These are phyloP conservation scores for Calcarisporium arbuscula DNA, from an alignment of 2,329 filamentous ascomycete species.

Conservation along the genomic window DNA sequence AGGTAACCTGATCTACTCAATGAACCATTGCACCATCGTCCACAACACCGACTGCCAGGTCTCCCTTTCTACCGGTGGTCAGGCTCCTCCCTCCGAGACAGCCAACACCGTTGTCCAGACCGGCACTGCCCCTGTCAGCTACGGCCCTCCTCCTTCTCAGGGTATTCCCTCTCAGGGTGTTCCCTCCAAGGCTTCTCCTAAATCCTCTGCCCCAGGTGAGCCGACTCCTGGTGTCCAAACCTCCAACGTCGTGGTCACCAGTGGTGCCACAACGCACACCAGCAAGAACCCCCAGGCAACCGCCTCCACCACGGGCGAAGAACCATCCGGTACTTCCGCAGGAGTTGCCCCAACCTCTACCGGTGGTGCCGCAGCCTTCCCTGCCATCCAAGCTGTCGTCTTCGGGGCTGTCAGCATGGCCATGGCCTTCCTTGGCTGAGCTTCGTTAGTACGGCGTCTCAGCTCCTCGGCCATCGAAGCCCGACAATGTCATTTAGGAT, in stretches of 20 bases:
- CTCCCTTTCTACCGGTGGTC: constrained; percentile 19
- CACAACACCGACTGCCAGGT: constrained; percentile 26
- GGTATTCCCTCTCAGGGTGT: too few species aligned
- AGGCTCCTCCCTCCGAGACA: constrained; percentile 9
- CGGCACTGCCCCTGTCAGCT: constrained; percentile 1
- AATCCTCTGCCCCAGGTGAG: constrained; percentile 1
- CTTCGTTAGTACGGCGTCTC: too few species aligned
- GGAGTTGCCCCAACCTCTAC: constrained; percentile 23
- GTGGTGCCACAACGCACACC: constrained; percentile 10
- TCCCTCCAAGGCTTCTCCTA: not conserved
- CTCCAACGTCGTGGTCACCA: constrained; percentile 1
- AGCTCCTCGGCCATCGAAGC: too few species aligned
- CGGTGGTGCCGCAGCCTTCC: constrained; percentile 20
- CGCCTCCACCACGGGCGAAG: constrained; percentile 4
- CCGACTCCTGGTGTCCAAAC: constrained; percentile 1
- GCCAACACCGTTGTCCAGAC: constrained; percentile 2
- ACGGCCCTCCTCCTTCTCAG: not conserved
- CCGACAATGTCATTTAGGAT: too few species aligned
- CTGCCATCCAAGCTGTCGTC: constrained; percentile 14
- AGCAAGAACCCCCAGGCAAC: constrained; percentile 10
- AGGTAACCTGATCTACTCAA: constrained; percentile 27
- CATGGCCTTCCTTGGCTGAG: constrained; percentile 17
- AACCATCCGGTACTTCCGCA: constrained; percentile 14
- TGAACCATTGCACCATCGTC: constrained; percentile 30
- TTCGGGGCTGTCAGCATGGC: constrained; percentile 20